Percentiles rank a stretch among this genome's conserved stretches.
Conservation (phyloP, 352 stramenopile genomes). For the Phytophthora rubi region DNA sequence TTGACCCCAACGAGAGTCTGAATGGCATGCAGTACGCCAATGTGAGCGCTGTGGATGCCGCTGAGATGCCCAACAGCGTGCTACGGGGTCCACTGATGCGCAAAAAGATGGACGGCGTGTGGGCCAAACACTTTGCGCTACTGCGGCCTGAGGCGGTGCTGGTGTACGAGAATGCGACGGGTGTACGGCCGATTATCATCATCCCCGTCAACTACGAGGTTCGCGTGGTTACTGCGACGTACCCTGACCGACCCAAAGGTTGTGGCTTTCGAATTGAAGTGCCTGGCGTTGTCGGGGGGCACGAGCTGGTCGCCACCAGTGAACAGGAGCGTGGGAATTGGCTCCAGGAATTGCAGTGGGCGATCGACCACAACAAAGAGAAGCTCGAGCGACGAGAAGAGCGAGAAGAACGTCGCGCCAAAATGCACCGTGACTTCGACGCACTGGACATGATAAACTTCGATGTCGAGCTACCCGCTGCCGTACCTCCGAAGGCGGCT, state of each 20-base stretch:
- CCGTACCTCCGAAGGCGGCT: conserved; percentile 3
- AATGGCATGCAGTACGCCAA: conserved; percentile 87
- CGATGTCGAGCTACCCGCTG: conserved; percentile 43
- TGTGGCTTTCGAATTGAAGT: conserved; percentile 72
- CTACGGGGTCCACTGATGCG: conserved; percentile 69
- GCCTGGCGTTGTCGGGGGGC: conserved; percentile 60
- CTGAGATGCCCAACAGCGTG: conserved; percentile 76
- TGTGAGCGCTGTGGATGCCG: conserved; percentile 62
- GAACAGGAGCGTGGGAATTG: conserved; percentile 82
- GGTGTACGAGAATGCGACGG: conserved; percentile 68
- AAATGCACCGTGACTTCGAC: conserved; percentile 68
- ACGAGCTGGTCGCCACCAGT: conserved; percentile 59
- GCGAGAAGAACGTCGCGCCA: conserved; percentile 52
- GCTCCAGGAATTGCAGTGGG: conserved; percentile 80
- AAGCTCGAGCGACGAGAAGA: conserved; percentile 45
- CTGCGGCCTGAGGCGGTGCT: conserved; percentile 74
- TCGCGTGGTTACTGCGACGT: conserved; percentile 47
- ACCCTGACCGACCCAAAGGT: conserved; percentile 57
- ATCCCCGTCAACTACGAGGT: conserved; percentile 77
- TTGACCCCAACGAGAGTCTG: conserved; percentile 47
- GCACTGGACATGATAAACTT: conserved; percentile 87
- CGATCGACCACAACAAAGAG: conserved; percentile 55
- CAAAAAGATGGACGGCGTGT: conserved; percentile 74
- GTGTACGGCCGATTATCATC: conserved; percentile 73
- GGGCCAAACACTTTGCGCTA: conserved; percentile 75